Base-by-base conservation (phyloP, 495 filamentous ascomycete species). In the Cryomyces minteri region DNA sequence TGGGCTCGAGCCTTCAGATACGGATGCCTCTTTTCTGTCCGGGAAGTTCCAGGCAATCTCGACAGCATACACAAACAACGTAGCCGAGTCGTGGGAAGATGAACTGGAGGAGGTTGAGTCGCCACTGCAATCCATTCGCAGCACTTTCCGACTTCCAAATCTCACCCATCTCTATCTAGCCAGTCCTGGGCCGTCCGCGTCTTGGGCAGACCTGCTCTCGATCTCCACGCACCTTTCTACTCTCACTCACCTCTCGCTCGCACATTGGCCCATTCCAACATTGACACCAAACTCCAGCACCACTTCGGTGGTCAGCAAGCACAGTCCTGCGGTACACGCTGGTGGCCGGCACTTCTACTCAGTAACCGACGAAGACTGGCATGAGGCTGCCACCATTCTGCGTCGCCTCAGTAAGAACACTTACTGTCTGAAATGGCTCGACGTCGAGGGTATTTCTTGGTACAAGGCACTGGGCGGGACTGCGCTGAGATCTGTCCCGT, bases 181-280 rank as follows among this genome's bases (percentile, higher is more conserved):
- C 0, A 63, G 70, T 44, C 69, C 69, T 1, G 54, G 50, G 14
- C 45, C 44, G 10, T 45, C 50, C 14, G 69, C 71, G 6, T 81
- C 73, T 30, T 90, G 84, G 84, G 67, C 70, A 10, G 67, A 73
- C 5, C 70, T 90, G 25, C 64, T 88, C 9, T 48, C 64, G 4
- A 59, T 88, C n/a, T 64, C 77, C 0, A 60, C 69, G 0, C 73
- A 75, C 41, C 57, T 84, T 0, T 66, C 74, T 0, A 74, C 64
- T 0, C 63, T 90, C 34, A 88, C 84, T 0, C 80, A 90, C 49
- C 70, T 93, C 4, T 84, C 77, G 30, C 64, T 93, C 4, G 79
- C 82, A 7, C 73, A 80, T 57, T 94, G 87, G 87, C 84, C 87
- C 2, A 63, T 70, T 14, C 86, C 86, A 0, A 71, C 69, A 0